phyloP scores from a whole-genome alignment of 176 grass and related monocot genomes.

The Tillandsia leiboldiana region DNA sequence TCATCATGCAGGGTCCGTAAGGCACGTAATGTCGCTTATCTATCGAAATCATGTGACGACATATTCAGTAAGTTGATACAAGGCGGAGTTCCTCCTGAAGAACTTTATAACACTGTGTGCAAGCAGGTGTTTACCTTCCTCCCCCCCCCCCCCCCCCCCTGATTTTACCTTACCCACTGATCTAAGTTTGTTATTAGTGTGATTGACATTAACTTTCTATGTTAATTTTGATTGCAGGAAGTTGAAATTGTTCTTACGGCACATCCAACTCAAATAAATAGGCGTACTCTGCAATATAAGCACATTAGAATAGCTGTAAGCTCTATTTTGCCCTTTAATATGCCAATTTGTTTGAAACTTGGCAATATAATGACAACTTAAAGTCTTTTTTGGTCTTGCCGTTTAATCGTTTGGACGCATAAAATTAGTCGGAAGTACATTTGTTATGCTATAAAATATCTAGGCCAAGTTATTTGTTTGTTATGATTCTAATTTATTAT shows the following conservation, averaged over 20 bases:
- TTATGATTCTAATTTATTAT: neutral
- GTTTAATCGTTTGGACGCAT: too few species aligned
- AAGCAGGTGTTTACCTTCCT: slow-evolving; percentile 46
- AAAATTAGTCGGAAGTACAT: too few species aligned
- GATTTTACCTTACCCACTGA: neutral
- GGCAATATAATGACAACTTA: neutral
- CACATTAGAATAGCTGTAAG: slow-evolving; percentile 84
- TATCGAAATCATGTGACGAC: slow-evolving; percentile 80
- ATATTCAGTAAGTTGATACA: slow-evolving; percentile 83
- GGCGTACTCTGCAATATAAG: slow-evolving; percentile 82
- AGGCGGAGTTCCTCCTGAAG: slow-evolving; percentile 45
- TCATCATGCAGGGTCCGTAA: slow-evolving; percentile 46
- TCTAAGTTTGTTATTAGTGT: neutral
- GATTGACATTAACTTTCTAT: neutral
- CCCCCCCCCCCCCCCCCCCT: neutral
- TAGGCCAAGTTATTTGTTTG: too few species aligned
- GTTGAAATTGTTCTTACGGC: slow-evolving; percentile 97
- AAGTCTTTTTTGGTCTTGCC: too few species aligned
- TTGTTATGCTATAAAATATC: too few species aligned
- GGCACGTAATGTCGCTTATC: slow-evolving; percentile 30
- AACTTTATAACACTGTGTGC: slow-evolving; percentile 75
- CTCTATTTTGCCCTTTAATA: neutral
- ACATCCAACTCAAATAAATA: slow-evolving; percentile 94
- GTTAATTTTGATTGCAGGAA: slow-evolving; percentile 28
- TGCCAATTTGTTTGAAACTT: neutral